phyloP scores from a whole-genome alignment of 2,329 filamentous ascomycete species.

The Verticillium klebahnii region DNA sequence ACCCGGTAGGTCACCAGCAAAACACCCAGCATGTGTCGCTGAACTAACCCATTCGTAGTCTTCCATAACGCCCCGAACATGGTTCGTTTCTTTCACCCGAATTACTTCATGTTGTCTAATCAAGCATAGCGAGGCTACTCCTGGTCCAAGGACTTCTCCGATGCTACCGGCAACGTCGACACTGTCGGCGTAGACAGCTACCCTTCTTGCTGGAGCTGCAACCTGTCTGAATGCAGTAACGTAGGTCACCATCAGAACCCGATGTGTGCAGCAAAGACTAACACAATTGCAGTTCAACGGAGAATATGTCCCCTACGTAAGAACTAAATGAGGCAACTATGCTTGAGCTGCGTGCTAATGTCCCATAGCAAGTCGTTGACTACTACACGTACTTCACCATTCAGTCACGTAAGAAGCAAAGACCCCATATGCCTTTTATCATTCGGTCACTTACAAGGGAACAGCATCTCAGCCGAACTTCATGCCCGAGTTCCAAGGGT shows the following conservation, averaged over 20 bases:
- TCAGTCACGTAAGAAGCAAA: constrained; percentile 21
- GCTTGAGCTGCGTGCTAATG: not conserved
- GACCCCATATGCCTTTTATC: not conserved
- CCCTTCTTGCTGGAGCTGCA: constrained; percentile 59
- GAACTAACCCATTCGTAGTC: constrained; percentile 17
- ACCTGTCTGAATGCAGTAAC: constrained; percentile 54
- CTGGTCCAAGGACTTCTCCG: constrained; percentile 57
- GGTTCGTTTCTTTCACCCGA: constrained; percentile 16
- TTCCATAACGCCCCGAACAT: constrained; percentile 58
- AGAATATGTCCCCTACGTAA: constrained; percentile 50
- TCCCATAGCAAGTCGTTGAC: constrained; percentile 9
- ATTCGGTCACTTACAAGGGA: not conserved
- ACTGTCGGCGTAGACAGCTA: constrained; percentile 48
- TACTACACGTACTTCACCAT: constrained; percentile 21
- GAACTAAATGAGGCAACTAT: not conserved
- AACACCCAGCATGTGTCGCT: too few relatives aligned
- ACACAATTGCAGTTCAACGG: constrained; percentile 40
- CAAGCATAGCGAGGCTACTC: constrained; percentile 31
- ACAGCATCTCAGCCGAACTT: constrained; percentile 42
- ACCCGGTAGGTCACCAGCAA: constrained; percentile 24
- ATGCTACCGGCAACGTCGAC: constrained; percentile 52
- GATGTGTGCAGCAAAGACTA: not conserved
- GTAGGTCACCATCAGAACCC: not conserved
- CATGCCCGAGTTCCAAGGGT: constrained; percentile 55
- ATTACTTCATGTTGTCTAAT: not conserved